phyloP scores from a whole-genome alignment of 495 filamentous ascomycete genomes.

The Chaetomium tenue region DNA sequence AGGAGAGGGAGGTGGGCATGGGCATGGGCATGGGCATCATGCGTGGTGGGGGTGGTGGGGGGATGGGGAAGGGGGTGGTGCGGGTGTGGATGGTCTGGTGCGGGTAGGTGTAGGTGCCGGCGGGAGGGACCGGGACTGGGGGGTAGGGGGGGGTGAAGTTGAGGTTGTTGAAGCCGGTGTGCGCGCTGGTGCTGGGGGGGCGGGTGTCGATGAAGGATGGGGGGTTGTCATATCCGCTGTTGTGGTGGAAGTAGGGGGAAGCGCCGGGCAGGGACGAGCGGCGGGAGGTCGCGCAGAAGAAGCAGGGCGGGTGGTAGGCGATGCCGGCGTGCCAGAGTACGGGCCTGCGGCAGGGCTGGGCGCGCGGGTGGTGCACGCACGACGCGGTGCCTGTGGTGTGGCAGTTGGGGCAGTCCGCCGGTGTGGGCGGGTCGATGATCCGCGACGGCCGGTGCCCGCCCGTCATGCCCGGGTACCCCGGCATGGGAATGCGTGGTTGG shows the following conservation, averaged over 20 bases:
- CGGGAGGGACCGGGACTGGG: too few species aligned
- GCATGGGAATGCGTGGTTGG: not conserved
- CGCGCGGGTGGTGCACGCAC: not conserved
- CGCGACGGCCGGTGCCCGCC: not conserved
- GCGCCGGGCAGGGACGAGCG: not conserved
- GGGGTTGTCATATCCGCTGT: too few species aligned
- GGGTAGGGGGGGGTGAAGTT: too few species aligned
- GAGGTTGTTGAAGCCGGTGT: too few species aligned
- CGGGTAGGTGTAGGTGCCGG: too few species aligned
- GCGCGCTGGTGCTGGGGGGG: too few species aligned
- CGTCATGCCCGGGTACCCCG: not conserved
- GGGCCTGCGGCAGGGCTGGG: constrained; percentile 1
- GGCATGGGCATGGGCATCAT: too few species aligned
- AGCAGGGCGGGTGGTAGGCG: constrained; percentile 10
- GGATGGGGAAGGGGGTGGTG: too few species aligned
- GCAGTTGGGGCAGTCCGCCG: not conserved
- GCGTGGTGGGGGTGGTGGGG: too few species aligned
- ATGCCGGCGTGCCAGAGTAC: not conserved
- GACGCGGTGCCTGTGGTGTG: not conserved
- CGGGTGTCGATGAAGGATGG: too few species aligned
- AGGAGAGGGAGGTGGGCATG: not conserved
- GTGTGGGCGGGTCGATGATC: not conserved
- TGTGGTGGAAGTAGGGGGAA: not conserved
- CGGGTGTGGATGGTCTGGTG: too few species aligned
- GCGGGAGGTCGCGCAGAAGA: not conserved